phyloP scores from a whole-genome alignment of 139 green algal species.

The Pleodorina starrii region DNA sequence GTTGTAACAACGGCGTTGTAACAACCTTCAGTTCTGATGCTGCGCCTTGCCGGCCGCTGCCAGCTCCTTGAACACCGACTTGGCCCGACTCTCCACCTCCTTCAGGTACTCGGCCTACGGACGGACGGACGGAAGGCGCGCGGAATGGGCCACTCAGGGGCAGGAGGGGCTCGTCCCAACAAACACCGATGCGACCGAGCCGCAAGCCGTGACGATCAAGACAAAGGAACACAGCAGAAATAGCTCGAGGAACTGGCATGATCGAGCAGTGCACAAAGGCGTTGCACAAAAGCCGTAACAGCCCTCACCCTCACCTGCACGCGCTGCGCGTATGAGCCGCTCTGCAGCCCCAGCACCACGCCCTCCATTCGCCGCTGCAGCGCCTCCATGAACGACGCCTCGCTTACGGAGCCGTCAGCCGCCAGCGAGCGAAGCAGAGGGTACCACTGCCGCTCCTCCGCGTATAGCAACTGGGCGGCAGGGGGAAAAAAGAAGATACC shows the following conservation, averaged over 20 bases:
- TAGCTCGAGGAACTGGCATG: too few species aligned
- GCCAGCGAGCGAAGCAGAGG: constrained; percentile 53
- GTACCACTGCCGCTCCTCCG: constrained; percentile 79
- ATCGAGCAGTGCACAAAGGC: background rate
- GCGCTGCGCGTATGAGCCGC: constrained; percentile 82
- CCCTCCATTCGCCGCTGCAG: constrained; percentile 91
- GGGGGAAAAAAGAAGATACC: too few species aligned
- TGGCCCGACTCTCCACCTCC: constrained; percentile 81
- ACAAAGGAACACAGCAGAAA: background rate
- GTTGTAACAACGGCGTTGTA: too few species aligned
- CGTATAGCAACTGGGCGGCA: constrained; percentile 72
- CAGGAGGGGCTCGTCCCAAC: too few species aligned
- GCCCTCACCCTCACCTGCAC: constrained; percentile 71
- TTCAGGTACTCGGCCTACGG: constrained; percentile 90
- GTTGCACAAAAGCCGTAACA: background rate
- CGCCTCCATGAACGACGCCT: constrained; percentile 78
- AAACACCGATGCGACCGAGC: background rate
- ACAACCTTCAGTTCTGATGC: background rate
- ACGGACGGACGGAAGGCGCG: background rate
- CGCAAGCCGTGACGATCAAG: background rate
- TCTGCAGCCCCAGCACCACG: constrained; percentile 83
- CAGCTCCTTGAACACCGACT: constrained; percentile 71
- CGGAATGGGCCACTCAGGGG: background rate
- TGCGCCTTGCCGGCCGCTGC: constrained; percentile 10
- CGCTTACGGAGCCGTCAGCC: constrained; percentile 58